Conservation (phyloP, 2,329 filamentous ascomycete genomes). For the Boeremia lycopersici region DNA sequence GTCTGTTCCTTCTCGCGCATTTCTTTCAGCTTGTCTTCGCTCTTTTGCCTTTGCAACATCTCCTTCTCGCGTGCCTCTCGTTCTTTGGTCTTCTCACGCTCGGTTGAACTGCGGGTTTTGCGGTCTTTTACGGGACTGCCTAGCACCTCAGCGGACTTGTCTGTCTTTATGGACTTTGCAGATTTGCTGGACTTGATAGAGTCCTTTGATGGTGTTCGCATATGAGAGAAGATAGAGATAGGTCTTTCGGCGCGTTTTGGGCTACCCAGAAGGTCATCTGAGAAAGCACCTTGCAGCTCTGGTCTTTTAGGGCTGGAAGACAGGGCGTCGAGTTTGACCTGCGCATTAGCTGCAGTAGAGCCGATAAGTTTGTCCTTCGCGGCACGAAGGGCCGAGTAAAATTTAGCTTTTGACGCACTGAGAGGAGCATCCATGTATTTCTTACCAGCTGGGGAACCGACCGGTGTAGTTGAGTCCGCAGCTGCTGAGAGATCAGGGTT, state of each 20-base stretch:
- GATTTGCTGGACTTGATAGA: conserved; percentile 40
- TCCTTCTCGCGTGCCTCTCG: conserved; percentile 66
- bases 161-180: conserved; percentile 35
- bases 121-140: conserved; percentile 47
- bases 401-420: conserved; percentile 89
- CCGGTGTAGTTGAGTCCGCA: conserved; percentile 60
- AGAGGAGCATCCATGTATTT: conserved; percentile 75
- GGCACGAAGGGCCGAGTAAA: conserved; percentile 88
- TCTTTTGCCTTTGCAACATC: conserved; percentile 63
- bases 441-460: conserved; percentile 58
- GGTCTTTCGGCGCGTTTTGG: conserved; percentile 42
- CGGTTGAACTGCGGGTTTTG: conserved; percentile 64
- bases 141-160: conserved; percentile 32
- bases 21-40: conserved; percentile 70
- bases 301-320: conserved; percentile 41
- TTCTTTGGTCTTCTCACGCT: conserved; percentile 63
- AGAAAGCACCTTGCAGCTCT: conserved; percentile 30
- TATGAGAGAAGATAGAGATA: conserved; percentile 41
- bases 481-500: conserved; percentile 49
- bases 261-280: conserved; percentile 43
- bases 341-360: conserved; percentile 65
- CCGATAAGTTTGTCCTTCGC: conserved; percentile 86
- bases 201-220: conserved; percentile 46
- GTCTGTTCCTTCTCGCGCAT: conserved; percentile 72
- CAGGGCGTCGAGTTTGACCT: conserved; percentile 62